Evolutionary conservation across 2,329 filamentous ascomycete genomes (phyloP), one percentile per base, ranked within the genome.

Genomic region (Arthrobotrys pseudoclavata): DNA sequence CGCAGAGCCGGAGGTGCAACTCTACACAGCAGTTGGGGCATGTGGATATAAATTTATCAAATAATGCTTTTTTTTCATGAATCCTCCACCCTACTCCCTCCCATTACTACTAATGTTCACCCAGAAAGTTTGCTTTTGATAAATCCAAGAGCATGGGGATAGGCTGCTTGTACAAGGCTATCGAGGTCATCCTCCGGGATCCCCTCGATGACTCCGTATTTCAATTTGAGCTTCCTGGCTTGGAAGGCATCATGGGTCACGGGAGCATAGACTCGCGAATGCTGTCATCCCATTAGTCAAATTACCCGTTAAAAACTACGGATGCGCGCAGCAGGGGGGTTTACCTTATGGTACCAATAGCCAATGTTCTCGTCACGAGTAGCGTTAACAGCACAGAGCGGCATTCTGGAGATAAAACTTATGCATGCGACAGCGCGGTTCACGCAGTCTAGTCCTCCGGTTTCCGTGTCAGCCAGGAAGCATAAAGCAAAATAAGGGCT

Each of bases 311-410:
- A 9, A 9, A 3, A 40, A 42, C 9, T 20, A 18, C 18, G 18
- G 20, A 18, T 15, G 34, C n/a, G 31, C 40, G 22, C 31, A 13
- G 15, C 42, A 37, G 24, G 26, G 7, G 26, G 29, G 20, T 45
- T 50, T 61, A 76, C 72, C 61, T 48, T 70, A 2, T 66, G 26
- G 29, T 78, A 78, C 75, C 75, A 78, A n/a, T 40, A 42, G 9
- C 75, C 75, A 42, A 78, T 48, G 20, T 48, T 68, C 20, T 78
- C 75, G 42, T 78, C 75, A 22, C 75, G 75, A 15, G 75, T 78
- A 26, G 60, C 66, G 24, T 78, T 78, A 2, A 78, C 75, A n/a
- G 75, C 67, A 31, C 22, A 69, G 13, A 78, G 29, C 29, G 67
- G 67, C 62, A 71, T 67, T n/a, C 66, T 50, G 20, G 75, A 55